These are phyloP conservation scores for Pseudoturritis turrita DNA, from an alignment of 345 rosid species.

Conservation along the genomic window DNA sequence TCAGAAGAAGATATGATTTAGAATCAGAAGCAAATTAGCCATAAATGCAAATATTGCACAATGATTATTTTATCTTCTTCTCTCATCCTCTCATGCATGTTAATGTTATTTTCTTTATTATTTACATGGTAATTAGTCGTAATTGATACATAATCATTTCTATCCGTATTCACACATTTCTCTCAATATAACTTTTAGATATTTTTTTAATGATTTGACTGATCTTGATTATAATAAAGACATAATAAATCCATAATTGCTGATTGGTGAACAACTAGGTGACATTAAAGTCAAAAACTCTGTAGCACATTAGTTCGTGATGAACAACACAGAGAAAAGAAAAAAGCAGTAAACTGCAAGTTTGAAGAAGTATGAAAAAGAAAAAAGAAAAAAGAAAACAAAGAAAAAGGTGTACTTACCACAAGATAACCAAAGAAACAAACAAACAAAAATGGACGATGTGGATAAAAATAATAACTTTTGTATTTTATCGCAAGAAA, in stretches of 20 bases:
- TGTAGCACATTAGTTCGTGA: slow-evolving; percentile 8
- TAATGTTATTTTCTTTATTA: background rate
- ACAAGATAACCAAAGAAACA: background rate
- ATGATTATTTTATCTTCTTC: background rate
- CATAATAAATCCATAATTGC: background rate
- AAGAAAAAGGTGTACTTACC: background rate
- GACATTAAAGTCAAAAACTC: slow-evolving; percentile 10
- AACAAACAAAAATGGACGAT: background rate
- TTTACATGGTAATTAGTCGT: background rate
- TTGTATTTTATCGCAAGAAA: background rate
- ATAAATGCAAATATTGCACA: background rate
- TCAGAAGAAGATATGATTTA: slow-evolving; percentile 11
- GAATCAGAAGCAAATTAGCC: background rate
- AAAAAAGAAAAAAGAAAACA: too few relatives aligned
- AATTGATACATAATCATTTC: background rate
- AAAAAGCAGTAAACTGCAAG: background rate
- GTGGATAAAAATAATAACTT: background rate
- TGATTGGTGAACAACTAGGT: slow-evolving; percentile 2
- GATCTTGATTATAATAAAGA: background rate
- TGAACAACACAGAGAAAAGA: background rate
- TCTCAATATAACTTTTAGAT: background rate
- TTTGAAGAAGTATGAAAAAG: background rate
- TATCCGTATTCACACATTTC: background rate
- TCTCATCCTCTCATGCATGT: background rate
- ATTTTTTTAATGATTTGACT: background rate